Percentiles rank a stretch among this genome's conserved stretches.
These are phyloP conservation scores for Vigna hirtella DNA, from an alignment of 306 rosid species.

Conservation along the genomic window DNA sequence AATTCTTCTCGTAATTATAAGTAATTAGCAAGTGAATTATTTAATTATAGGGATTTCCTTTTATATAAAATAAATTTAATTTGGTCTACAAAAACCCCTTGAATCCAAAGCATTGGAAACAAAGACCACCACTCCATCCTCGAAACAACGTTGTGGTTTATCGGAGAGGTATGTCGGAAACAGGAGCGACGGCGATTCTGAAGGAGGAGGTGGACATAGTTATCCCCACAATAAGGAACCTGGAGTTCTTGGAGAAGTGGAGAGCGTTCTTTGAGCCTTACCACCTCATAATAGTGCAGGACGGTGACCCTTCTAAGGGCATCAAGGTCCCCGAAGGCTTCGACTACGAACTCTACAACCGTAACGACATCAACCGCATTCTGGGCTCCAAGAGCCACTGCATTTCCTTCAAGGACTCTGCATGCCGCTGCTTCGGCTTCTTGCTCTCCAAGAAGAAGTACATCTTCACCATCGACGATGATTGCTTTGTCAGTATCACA, in stretches of 20 bases:
- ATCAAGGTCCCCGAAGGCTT: conserved; percentile 79
- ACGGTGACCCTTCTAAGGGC: conserved; percentile 73
- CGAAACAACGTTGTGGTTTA: background rate
- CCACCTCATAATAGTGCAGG: conserved; percentile 88
- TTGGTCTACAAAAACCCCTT: conserved; percentile 29
- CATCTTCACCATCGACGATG: conserved; percentile 87
- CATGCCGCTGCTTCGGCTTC: conserved; percentile 84
- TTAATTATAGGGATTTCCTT: background rate
- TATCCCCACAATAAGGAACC: conserved; percentile 82
- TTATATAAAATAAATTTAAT: background rate
- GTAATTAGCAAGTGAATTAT: too few relatives aligned
- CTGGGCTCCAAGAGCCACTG: conserved; percentile 72
- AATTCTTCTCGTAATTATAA: background rate
- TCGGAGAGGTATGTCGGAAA: background rate
- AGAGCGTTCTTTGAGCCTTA: conserved; percentile 71
- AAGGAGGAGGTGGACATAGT: conserved; percentile 83
- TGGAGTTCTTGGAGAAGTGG: conserved; percentile 83
- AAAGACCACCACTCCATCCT: background rate
- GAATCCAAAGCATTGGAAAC: too few relatives aligned
- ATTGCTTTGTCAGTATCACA: conserved; percentile 64
- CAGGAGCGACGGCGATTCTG: conserved; percentile 49
- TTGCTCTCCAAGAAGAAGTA: conserved; percentile 82
- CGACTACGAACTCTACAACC: conserved; percentile 74
- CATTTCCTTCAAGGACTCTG: conserved; percentile 90
- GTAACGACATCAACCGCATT: conserved; percentile 64